Percentiles rank a stretch among this genome's conserved stretches.
Conservation (phyloP, 1,139 yeast species). For the Scheffersomyces parashehatae region DNA sequence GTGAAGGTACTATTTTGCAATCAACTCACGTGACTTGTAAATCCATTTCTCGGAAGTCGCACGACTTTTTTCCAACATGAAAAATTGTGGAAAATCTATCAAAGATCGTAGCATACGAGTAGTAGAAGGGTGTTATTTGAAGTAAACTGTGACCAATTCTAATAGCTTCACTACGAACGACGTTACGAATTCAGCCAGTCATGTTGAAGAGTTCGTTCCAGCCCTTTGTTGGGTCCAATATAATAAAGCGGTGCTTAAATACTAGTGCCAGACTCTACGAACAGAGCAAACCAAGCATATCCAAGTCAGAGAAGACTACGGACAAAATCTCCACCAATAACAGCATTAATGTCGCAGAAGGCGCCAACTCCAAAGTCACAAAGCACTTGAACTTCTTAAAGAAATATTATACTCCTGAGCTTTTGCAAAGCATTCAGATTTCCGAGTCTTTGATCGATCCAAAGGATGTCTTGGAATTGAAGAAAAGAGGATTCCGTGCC, state of each 20-base stretch:
- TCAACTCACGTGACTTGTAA: not conserved
- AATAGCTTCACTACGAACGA: too few species aligned
- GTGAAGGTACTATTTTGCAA: not conserved
- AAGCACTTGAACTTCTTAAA: constrained; percentile 61
- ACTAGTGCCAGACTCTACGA: not conserved
- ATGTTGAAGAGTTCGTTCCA: not conserved
- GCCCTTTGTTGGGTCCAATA: not conserved
- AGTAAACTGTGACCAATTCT: too few species aligned
- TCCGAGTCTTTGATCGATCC: constrained; percentile 79
- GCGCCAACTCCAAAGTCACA: constrained; percentile 17
- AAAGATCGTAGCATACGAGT: too few species aligned
- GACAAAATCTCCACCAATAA: not conserved
- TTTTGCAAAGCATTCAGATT: constrained; percentile 75
- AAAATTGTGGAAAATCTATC: not conserved
- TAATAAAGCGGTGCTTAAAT: not conserved
- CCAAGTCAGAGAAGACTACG: not conserved
- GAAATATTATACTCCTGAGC: constrained; percentile 73
- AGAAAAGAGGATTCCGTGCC: constrained; percentile 32
- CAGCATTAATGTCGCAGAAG: constrained; percentile 1
- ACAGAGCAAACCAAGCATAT: not conserved
- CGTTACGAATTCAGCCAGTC: too few species aligned
- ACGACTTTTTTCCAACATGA: not conserved
- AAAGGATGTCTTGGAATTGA: constrained; percentile 36
- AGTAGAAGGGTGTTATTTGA: too few species aligned
- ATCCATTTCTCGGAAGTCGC: not conserved